These are phyloP conservation scores for Trametes versicolor DNA, from an alignment of 1,284 basidiomycete species.

Conservation along the genomic window DNA sequence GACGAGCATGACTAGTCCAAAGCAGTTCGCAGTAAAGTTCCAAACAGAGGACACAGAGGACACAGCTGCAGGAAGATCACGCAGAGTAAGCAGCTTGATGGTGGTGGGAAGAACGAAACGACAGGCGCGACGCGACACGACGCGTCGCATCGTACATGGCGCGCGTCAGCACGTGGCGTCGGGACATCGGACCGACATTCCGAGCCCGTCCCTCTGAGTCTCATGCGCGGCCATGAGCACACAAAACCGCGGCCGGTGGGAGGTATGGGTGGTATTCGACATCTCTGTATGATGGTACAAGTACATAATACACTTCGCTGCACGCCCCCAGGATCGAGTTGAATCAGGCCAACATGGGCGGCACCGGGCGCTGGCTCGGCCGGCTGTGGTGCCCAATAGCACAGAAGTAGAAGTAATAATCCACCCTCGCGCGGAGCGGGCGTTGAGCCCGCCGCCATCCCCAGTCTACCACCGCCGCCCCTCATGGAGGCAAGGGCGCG, in stretches of 20 bases:
- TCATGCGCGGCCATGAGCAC: too few relatives aligned
- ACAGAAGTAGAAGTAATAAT: neutral
- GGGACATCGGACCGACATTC: neutral
- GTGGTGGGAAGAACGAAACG: neutral
- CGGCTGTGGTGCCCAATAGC: slow-evolving; percentile 1
- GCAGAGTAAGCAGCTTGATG: neutral
- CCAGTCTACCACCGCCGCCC: neutral
- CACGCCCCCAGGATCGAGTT: slow-evolving; percentile 22
- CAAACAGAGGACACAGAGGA: neutral
- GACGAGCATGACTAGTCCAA: slow-evolving; percentile 39
- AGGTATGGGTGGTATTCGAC: neutral
- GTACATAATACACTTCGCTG: slow-evolving; percentile 13
- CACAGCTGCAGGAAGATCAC: neutral
- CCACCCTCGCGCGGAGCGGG: neutral
- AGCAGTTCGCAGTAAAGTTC: neutral
- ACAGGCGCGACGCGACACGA: slow-evolving; percentile 4
- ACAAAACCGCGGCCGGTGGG: too few relatives aligned
- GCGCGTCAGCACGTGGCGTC: neutral
- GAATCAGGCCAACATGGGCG: slow-evolving; percentile 19
- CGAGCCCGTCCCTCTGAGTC: too few relatives aligned
- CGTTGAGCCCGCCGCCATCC: slow-evolving; percentile 16
- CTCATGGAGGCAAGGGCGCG: too few relatives aligned
- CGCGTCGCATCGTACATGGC: neutral
- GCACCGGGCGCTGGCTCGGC: slow-evolving; percentile 2
- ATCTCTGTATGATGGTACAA: slow-evolving; percentile 13